Evolutionary conservation across 768 basidiomycete species (phyloP), one percentile per base, ranked within the genome.

Genomic region (Amanita exitialis): DNA sequence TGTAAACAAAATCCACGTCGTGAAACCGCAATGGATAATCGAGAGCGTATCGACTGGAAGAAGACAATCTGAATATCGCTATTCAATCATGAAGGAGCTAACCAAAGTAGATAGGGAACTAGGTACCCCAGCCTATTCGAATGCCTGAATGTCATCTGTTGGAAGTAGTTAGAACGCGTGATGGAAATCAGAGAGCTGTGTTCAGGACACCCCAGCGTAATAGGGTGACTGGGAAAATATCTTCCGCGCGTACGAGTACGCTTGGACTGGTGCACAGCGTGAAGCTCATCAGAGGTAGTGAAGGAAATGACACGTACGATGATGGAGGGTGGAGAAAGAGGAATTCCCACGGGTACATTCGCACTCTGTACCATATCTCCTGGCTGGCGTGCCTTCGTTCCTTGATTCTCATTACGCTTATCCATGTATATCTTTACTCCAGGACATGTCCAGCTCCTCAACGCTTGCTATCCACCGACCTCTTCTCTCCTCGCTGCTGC

Each of bases 401-500:
- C 16, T 49, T 53, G 35, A 39, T 32, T 47, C 48, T 42, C 36
- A 39, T 57, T 34, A 48, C 53, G 18, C 27, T 47, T 30, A 47
- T 30, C 45, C 44, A 88, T 90, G 86, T 80, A 82, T 64, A 64
- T 80, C 59, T 89, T 91, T 69, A 83, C 84, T 51, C 83, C 90
- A 55, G 80, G 86, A 69, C 90, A 92, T 71, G 78, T 90, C 59
- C 79, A 82, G 58, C 81, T 92, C 54, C 78, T 94, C 62, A 79
- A 80, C 49, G 80, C 89, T 32, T 94, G 90, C 65, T 95, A 94
- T 63, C 92, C 92, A 13, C 79, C 88, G 6, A 70, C 81, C 38
- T 82, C 90, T 47, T 73, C 81, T 4, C 75, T 94, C 30, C 69
- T 83, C 48, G 80, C 85, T 15, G 75, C 88, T 18, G 87, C 80